Evolutionary conservation across 1,284 basidiomycete species (phyloP), one percentile per base, ranked within the genome.

Genomic region (Cryptococcus deneoformans): DNA sequence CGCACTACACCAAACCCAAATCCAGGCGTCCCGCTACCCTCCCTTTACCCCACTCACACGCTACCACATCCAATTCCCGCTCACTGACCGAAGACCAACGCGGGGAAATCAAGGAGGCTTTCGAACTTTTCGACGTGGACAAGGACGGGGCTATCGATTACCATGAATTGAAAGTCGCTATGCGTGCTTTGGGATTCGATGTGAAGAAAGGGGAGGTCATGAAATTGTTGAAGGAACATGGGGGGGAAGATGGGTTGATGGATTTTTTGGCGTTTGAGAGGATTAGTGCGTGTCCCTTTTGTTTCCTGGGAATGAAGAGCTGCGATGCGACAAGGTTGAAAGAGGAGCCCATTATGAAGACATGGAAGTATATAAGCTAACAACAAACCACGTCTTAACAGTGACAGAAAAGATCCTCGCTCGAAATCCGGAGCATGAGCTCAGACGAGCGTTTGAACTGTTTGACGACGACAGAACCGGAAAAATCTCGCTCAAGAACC

Each of bases 101-200:
- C 68, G 88, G 92, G 71, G 95, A 99, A 80, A 96, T 99, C 67
- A 93, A 93, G 75, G 96, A 99, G 74, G 96, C 96, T 0, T 99
- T 99, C 72, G 94, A 98, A 77, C 86, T 99, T 56, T 99, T 99
- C 73, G 96, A 99, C 80, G 92, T 92, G 38, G 95, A 99, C 83
- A 97, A 97, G 82, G 95, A 99, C 72, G 92, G 92, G n/a, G 87
- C 84, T 53, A 83, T 96, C 61, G 93, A 95, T 80, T 99, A 98
- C 79, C 95, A 99, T 79, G 96, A 99, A 78, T 84, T 99, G 69
- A 98, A 98, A 77, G 96, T 99, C 64, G 93, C 95, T 46, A 93
- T 99, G 90, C 85, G 96, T 49, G 96, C 96, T 4, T 81, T 99
- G 48, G 96, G 96, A 0, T 99, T 99, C 73, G 96, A 98, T 76